A percentile compares a stretch with the other conserved stretches of the same genome.
phyloP scores from a whole-genome alignment of 441 rosid species.

The Flueggea neowawraea region DNA sequence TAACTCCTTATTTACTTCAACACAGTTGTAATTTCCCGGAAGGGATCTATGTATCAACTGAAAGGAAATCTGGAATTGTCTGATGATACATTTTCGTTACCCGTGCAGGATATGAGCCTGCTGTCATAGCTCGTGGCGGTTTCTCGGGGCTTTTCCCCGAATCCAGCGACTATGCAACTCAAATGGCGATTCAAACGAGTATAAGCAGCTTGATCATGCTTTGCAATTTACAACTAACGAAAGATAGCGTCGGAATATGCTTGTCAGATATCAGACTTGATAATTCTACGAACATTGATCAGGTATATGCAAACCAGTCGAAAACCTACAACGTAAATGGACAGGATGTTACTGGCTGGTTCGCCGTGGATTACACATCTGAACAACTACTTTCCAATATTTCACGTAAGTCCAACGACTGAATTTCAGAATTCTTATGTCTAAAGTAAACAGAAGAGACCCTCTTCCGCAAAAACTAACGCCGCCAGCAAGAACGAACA shows the following conservation, averaged over 20 bases:
- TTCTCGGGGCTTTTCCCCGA: conserved; percentile 83
- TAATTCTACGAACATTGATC: conserved; percentile 48
- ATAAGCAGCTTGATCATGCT: conserved; percentile 33
- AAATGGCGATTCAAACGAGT: conserved; percentile 30
- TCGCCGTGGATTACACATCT: conserved; percentile 47
- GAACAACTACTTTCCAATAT: conserved; percentile 42
- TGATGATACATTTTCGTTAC: background rate
- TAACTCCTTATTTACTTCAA: conserved; percentile 5
- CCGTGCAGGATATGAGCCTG: conserved; percentile 49
- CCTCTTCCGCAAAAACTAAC: too few species aligned
- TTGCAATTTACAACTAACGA: conserved; percentile 81
- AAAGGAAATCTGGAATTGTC: too few species aligned
- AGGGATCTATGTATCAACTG: too few species aligned
- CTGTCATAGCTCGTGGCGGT: conserved; percentile 74
- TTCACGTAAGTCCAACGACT: conserved; percentile 37
- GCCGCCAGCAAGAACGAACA: background rate
- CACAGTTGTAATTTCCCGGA: too few species aligned
- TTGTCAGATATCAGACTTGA: conserved; percentile 52
- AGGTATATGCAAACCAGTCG: conserved; percentile 33
- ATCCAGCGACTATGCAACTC: conserved; percentile 44
- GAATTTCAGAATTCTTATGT: background rate
- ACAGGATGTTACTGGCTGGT: conserved; percentile 56
- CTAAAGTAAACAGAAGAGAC: background rate
- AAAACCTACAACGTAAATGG: conserved; percentile 63
- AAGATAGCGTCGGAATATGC: conserved; percentile 75